Evolutionary conservation across 768 basidiomycete genomes (phyloP).

Genomic region (Hypsizygus marmoreus): DNA sequence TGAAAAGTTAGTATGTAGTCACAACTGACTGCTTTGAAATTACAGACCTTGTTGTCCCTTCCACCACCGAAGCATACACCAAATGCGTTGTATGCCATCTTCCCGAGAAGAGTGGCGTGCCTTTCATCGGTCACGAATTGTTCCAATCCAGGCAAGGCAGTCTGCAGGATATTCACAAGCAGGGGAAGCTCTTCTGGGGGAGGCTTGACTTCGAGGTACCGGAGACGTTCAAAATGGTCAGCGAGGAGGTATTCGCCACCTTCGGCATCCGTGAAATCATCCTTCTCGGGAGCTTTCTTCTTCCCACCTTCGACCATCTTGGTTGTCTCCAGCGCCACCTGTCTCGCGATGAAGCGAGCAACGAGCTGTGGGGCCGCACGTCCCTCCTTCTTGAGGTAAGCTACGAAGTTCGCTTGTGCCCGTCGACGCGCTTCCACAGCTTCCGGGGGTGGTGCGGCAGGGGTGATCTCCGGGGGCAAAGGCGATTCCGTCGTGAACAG

Average conservation of each 20-base stretch:
- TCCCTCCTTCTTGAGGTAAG: constrained; percentile 51
- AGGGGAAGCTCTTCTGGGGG: constrained; percentile 51
- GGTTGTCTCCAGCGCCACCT: constrained; percentile 63
- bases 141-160: constrained; percentile 72
- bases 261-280: constrained; percentile 50
- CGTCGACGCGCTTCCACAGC: constrained; percentile 46
- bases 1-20: background rate
- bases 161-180: constrained; percentile 54
- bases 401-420: constrained; percentile 62
- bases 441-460: constrained; percentile 26
- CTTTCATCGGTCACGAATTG: constrained; percentile 67
- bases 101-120: constrained; percentile 62
- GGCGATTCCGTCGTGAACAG: constrained; percentile 71
- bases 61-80: constrained; percentile 71
- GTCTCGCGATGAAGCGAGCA: constrained; percentile 71
- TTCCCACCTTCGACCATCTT: constrained; percentile 45
- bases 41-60: constrained; percentile 66
- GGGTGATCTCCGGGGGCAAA: constrained; percentile 48
- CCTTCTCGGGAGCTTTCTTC: constrained; percentile 25
- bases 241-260: constrained; percentile 60
- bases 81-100: constrained; percentile 76
- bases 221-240: constrained; percentile 77
- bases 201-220: constrained; percentile 60
- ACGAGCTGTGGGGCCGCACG: constrained; percentile 56
- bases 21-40: constrained; percentile 1